Base-by-base conservation (phyloP, 1,284 basidiomycete species). In the Omphalotus olearius region DNA sequence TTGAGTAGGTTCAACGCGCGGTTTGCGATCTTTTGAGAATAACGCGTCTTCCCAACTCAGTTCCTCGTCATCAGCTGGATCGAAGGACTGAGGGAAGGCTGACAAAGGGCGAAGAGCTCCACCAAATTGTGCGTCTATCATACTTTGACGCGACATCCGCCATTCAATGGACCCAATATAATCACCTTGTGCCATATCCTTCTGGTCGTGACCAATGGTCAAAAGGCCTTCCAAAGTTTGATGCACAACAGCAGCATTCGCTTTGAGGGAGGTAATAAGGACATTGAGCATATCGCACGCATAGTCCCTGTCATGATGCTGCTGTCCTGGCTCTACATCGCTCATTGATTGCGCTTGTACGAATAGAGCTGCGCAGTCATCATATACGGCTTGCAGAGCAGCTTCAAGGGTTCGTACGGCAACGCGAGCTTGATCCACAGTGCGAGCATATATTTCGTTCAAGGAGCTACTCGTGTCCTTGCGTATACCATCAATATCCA, bases 401-500 rank as follows among this genome's bases (percentile, higher is more conserved):
- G 74, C 71, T 65, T 92, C 89, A 38, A 92, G 67, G 1, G 75
- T 80, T 38, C 88, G 80, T 17, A 88, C 74, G n/a, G 88, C 72
- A 10, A 72, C 58, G 17, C 83, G 75, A 17, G 86, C 88, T 52
- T 74, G 80, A 30, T 79, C 79, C 3, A 91, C 82, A 16, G 79
- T 80, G 57, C 80, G 75, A 25, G 73, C 63, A 61, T 91, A 90
- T 20, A 71, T 64, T 38, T 76, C 69, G 55, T 75, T 72, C 10
- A 69, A 60, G 14, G 70, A 62, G 11, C 71, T 60, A 13, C 70
- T 73, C 1, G 70, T 54, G 25, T 80, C 75, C 52, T 77, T 70
- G 17, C 73, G 75, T 57, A 88, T 75, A 14, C 86, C 84, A 59
- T 92, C 89, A 52, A 91, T 79, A 56, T 89, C 87, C 48, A 91